phyloP scores from a whole-genome alignment of 169 alveolate genomes.

The Fabrea salina region DNA sequence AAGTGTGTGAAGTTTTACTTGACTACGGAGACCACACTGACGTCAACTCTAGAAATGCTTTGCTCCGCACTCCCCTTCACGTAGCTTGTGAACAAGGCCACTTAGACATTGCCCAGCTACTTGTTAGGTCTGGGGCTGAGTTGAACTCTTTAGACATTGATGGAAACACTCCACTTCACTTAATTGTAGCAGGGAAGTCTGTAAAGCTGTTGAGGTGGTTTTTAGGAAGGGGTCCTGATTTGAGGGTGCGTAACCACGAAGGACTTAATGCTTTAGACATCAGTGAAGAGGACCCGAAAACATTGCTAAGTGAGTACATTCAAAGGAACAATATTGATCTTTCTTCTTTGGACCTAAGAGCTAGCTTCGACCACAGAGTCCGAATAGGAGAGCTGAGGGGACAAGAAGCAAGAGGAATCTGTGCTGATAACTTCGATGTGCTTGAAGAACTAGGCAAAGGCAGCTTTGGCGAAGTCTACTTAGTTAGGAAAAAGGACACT shows the following conservation, averaged over 20 bases:
- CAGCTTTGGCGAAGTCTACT: slow-evolving; percentile 83
- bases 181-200: slow-evolving; percentile 50
- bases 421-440: slow-evolving; percentile 48
- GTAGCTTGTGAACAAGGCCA: slow-evolving; percentile 9
- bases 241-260: too few relatives aligned
- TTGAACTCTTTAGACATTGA: slow-evolving; percentile 29
- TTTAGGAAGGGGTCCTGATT: slow-evolving; percentile 25
- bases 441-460: slow-evolving; percentile 76
- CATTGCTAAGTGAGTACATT: too few relatives aligned
- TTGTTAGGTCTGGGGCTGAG: slow-evolving; percentile 16
- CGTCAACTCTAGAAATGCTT: slow-evolving; percentile 25
- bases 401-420: slow-evolving; percentile 23
- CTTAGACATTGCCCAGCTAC: slow-evolving; percentile 32
- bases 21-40: slow-evolving; percentile 34
- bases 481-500: slow-evolving; percentile 68
- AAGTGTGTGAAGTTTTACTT: slow-evolving; percentile 39
- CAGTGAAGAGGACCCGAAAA: too few relatives aligned
- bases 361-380: too few relatives aligned
- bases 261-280: too few relatives aligned
- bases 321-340: too few relatives aligned
- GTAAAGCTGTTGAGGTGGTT: slow-evolving; percentile 26
- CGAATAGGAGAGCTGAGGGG: background rate
- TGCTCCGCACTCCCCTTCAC: slow-evolving; percentile 39
- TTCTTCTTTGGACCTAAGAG: too few relatives aligned
- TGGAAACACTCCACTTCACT: slow-evolving; percentile 61